These are phyloP conservation scores for Setaria italica DNA, from an alignment of 202 grass and related monocot genomes.

Conservation along the genomic window DNA sequence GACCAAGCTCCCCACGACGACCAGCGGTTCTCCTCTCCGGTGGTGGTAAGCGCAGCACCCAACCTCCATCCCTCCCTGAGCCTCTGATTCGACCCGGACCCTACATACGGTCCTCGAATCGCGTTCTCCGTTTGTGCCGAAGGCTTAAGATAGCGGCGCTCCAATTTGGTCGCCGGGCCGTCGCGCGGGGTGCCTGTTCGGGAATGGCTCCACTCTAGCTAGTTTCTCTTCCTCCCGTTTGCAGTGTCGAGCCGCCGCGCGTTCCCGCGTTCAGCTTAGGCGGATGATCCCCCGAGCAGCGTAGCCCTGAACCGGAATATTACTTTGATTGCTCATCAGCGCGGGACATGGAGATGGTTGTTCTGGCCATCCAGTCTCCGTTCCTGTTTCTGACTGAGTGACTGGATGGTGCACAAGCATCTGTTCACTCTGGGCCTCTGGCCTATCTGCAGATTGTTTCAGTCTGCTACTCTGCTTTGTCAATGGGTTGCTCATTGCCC, in stretches of 20 bases:
- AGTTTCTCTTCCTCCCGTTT: not conserved
- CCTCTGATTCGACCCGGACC: not conserved
- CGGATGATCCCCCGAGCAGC: not conserved
- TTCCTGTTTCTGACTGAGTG: not conserved
- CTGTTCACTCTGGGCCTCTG: not conserved
- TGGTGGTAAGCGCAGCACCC: conserved; percentile 26
- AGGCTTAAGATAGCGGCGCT: not conserved
- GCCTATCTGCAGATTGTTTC: not conserved
- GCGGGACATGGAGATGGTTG: not conserved
- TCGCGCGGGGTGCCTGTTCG: not conserved
- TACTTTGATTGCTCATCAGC: not conserved
- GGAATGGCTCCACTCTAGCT: not conserved
- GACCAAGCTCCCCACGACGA: not conserved
- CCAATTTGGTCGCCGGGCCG: not conserved
- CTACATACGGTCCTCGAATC: not conserved
- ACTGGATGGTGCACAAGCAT: not conserved
- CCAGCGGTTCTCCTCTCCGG: not conserved
- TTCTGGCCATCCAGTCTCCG: not conserved
- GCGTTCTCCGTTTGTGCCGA: too few relatives aligned
- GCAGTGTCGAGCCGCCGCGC: too few relatives aligned
- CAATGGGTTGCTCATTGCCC: not conserved
- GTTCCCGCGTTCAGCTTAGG: not conserved
- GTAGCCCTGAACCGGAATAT: not conserved
- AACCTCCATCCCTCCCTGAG: not conserved
- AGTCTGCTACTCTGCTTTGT: not conserved